Conservation (phyloP, 805 yeast species). For the Wickerhamiella cacticola region DNA sequence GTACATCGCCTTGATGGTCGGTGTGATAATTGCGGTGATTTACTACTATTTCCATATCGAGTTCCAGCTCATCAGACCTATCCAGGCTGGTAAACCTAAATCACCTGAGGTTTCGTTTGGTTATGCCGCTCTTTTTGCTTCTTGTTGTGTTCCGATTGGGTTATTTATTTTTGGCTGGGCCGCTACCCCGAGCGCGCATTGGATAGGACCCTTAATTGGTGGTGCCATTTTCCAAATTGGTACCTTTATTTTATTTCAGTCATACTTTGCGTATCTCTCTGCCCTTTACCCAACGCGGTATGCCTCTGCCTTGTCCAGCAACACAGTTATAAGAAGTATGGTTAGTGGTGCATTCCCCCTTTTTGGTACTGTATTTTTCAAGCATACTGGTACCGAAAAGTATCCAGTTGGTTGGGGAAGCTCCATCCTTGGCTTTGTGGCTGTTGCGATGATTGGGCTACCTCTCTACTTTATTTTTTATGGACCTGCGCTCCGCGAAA, state of each 20-base stretch:
- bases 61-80: not conserved
- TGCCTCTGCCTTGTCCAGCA: slow-evolving; percentile 43
- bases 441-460: slow-evolving; percentile 35
- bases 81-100: not conserved
- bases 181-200: slow-evolving; percentile 37
- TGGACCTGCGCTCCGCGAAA: slow-evolving; percentile 29
- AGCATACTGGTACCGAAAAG: slow-evolving; percentile 24
- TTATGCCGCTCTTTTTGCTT: slow-evolving; percentile 32
- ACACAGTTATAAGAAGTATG: slow-evolving; percentile 44
- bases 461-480: slow-evolving; percentile 42
- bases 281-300: slow-evolving; percentile 3
- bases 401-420: slow-evolving; percentile 45
- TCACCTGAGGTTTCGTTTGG: slow-evolving; percentile 19
- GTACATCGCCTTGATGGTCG: slow-evolving; percentile 38
- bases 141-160: slow-evolving; percentile 39
- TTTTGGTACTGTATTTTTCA: slow-evolving; percentile 49
- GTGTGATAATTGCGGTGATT: slow-evolving; percentile 31
- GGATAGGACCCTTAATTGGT: slow-evolving; percentile 43
- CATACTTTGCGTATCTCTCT: slow-evolving; percentile 35
- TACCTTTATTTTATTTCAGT: slow-evolving; percentile 40
- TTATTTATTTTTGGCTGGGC: slow-evolving; percentile 52
- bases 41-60: slow-evolving; percentile 12
- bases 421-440: slow-evolving; percentile 37
- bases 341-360: slow-evolving; percentile 53
- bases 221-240: slow-evolving; percentile 33